Conservation (phyloP, 2,329 filamentous ascomycete genomes). For the Aspergillus brasiliensis region DNA sequence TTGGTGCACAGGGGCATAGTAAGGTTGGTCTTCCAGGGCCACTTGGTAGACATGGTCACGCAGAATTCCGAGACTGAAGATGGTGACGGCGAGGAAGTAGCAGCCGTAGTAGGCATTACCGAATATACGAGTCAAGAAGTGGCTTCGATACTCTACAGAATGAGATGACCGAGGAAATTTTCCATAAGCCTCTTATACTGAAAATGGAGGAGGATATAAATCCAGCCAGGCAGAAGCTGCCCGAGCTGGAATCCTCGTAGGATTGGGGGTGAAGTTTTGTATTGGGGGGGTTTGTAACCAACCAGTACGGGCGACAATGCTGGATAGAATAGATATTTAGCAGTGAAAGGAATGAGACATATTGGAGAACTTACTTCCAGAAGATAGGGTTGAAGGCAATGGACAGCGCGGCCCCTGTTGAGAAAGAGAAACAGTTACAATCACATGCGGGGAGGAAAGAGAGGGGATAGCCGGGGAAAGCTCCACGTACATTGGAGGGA, state of each 20-base stretch:
- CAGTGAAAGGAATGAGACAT: background rate
- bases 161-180: conserved; percentile 15
- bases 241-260: too few relatives aligned
- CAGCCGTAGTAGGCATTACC: conserved; percentile 78
- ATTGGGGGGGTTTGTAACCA: conserved; percentile 24
- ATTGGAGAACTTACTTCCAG: conserved; percentile 78
- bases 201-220: background rate
- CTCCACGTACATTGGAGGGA: conserved; percentile 63
- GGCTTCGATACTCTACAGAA: conserved; percentile 82
- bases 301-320: conserved; percentile 83
- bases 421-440: conserved; percentile 17
- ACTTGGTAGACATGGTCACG: conserved; percentile 86
- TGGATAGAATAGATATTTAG: conserved; percentile 42
- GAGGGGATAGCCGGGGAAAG: conserved; percentile 2
- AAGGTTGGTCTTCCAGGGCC: conserved; percentile 74
- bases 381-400: conserved; percentile 98
- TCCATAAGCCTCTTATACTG: conserved; percentile 13
- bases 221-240: background rate
- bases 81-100: conserved; percentile 83
- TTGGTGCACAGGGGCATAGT: conserved; percentile 70
- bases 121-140: conserved; percentile 83
- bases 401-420: conserved; percentile 72
- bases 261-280: too few relatives aligned
- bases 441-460: conserved; percentile 30
- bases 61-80: conserved; percentile 88